A percentile compares a stretch with the other conserved stretches of the same genome.
These are phyloP conservation scores for Nicotiana sylvestris DNA, from an alignment of 257 asterid genomes.

Conservation along the genomic window DNA sequence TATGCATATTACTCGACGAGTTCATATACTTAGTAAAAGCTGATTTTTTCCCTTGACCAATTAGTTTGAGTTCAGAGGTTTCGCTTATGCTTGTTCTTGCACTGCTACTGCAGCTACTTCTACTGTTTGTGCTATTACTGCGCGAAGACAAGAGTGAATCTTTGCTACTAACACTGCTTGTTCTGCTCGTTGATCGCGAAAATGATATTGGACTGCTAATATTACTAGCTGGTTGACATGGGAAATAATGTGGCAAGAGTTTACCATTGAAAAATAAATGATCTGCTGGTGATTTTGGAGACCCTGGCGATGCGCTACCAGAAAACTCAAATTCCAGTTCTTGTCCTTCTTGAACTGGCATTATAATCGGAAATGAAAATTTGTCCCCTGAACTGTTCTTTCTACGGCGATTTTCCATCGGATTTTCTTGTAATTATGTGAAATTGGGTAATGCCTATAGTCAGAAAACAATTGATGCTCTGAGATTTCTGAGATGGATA, in stretches of 20 bases:
- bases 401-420: conserved; percentile 39
- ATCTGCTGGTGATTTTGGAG: conserved; percentile 74
- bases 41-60: conserved; percentile 10
- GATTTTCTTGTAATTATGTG: neutral
- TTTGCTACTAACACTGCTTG: conserved; percentile 59
- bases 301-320: conserved; percentile 30
- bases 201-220: conserved; percentile 13
- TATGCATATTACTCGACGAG: conserved; percentile 7
- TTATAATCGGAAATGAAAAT: conserved; percentile 45
- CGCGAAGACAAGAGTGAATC: conserved; percentile 63
- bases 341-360: conserved; percentile 13
- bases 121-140: conserved; percentile 63
- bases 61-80: conserved; percentile 16
- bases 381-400: conserved; percentile 37
- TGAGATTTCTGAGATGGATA: neutral
- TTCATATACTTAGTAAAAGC: neutral
- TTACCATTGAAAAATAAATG: conserved; percentile 63
- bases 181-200: conserved; percentile 60
- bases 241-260: conserved; percentile 70
- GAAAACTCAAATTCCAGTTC: conserved; percentile 39
- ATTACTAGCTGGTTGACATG: conserved; percentile 21
- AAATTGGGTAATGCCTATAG: neutral
- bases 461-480: neutral
- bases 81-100: conserved; percentile 70
- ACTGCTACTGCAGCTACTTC: conserved; percentile 61